Evolutionary conservation across 441 rosid species (phyloP), one percentile per base, ranked within the genome.

Genomic region (Croton setiger): DNA sequence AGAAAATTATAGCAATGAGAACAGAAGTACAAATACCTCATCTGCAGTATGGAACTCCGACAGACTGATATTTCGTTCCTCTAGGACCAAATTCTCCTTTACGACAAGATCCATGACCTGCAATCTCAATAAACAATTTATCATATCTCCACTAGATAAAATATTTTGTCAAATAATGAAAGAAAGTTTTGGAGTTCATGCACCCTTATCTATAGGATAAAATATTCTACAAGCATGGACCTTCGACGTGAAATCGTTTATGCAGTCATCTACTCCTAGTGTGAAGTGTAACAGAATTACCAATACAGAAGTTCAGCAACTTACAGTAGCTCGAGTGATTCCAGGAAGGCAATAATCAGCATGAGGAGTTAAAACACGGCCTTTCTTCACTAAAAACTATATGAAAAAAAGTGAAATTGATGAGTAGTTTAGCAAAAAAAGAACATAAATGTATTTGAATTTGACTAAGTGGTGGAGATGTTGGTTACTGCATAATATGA

Each of bases 311-410:
- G 59, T 72, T 11, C 51, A 60, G 59, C 31, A 66, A 51, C 96
- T 84, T 79, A 92, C 97, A 54, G 94, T 85, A 63, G 92, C 89
- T 82, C 92, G 80, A 43, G 96, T 93, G 74, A 90, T 87, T 48
- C 98, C 97, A 44, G 98, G 96, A 69, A 91, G 98, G 81, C 98
- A 93, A 79, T 84, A 91, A 82, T 93, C 97, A 58, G 97, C 94
- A 62, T 89, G 94, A 62, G 98, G 97, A n/a, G 94, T 91, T 70
- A 82, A 76, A 71, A 93, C 96, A 47, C 84, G 79, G 20, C 94
- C 90, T 80, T 88, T 93, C 86, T 93, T 93, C 67, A 93, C 94
- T 80, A 91, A 63, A 62, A 93, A 91, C 97, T 93, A 86, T 74
- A 74, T 44, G 23, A 49, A 57, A 74, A 48, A 36, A 54, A 56